Evolutionary conservation across 2,329 filamentous ascomycete genomes (phyloP), one percentile per base, ranked within the genome.

Genomic region (Colletotrichum siamense): DNA sequence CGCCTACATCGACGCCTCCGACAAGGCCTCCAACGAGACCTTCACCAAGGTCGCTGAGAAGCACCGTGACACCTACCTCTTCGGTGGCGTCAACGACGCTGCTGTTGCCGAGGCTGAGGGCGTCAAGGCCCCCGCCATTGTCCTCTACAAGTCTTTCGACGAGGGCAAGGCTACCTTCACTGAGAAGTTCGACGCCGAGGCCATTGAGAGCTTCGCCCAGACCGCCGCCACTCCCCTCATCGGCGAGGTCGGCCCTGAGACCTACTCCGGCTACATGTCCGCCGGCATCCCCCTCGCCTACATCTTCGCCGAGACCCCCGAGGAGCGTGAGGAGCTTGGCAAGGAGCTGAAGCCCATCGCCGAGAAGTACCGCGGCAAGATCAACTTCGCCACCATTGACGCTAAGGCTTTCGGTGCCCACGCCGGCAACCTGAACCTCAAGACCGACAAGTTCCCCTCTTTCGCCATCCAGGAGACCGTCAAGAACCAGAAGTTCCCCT

Each of bases 321-420:
- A 99, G 88, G 96, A 98, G 91, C 96, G 97, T 82, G 92, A 94
- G 83, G 89, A 92, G 83, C 92, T 98, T 80, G 89, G 94, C 80
- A 92, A 94, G 79, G 89, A 92, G 78, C 90, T 99, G 83, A 98
- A 96, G 91, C 91, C 95, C 79, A 87, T 99, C 80, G 97, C 97
- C 77, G 92, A 98, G 89, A 94, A 96, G 89, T 93, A 96, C 91
- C 96, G 96, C 89, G 96, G 97, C 87, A 93, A 92, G 86, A 92
- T 99, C 90, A 99, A 98, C 94, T 98, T 99, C 85, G 97, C 96
- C 79, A 98, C 96, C 83, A 99, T 99, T 82, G 97, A 99, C 84
- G 96, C 97, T 80, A 95, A 95, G 90, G 87, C 94, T 77, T 99
- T 98, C 84, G 97, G 97, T 84, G 96, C 96, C 81, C 97, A 99